A percentile compares a stretch with the other conserved stretches of the same genome.
Conservation (phyloP, 129 eudicot genomes). For the Ambrosia trifida region DNA sequence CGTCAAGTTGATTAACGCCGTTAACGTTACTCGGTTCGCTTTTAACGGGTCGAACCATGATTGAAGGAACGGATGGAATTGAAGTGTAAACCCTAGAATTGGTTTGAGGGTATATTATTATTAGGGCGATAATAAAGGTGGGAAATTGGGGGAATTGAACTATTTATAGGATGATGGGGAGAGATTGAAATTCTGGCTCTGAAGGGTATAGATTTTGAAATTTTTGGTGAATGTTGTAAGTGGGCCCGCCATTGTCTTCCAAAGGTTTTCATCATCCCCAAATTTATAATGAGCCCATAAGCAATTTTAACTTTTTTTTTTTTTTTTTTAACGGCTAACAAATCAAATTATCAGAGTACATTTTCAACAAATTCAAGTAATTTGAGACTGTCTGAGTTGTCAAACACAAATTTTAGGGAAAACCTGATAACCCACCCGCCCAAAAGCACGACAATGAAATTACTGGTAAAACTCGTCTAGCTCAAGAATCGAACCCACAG, state of each 20-base stretch:
- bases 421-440: no score
- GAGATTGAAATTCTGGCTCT: constrained; percentile 32
- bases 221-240: background rate
- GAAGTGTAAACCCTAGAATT: constrained; percentile 24
- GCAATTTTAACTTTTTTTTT: no score
- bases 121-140: background rate
- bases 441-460: no score
- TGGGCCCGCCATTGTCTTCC: constrained; percentile 24
- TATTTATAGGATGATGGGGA: background rate
- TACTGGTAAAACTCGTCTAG: no score
- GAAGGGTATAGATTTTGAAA: constrained; percentile 7
- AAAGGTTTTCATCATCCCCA: constrained; percentile 12
- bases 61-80: background rate
- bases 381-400: no score
- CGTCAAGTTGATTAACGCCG: constrained; percentile 22
- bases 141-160: background rate
- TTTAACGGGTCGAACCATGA: constrained; percentile 36
- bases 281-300: background rate
- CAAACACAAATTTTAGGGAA: no score
- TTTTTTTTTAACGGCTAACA: no score
- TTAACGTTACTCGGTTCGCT: constrained; percentile 33
- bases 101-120: background rate
- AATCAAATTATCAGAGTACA: no score
- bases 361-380: no score
- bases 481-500: no score